Conservation (phyloP, 352 stramenopile species). For the Phytopythium vexans region DNA sequence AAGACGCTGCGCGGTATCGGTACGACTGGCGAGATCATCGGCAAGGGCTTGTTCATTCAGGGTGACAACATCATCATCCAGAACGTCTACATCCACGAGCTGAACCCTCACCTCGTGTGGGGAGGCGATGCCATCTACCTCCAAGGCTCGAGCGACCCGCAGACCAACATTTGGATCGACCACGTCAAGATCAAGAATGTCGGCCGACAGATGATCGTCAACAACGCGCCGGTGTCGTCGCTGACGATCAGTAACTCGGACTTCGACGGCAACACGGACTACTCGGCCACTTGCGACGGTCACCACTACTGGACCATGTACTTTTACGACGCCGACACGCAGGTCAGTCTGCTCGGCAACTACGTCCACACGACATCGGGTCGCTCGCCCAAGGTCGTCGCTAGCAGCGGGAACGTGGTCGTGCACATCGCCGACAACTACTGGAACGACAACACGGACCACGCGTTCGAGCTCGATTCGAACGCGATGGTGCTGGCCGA, state of each 20-base stretch:
- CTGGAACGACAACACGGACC: constrained; percentile 21
- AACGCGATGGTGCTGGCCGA: constrained; percentile 16
- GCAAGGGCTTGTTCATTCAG: constrained; percentile 30
- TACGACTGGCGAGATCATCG: constrained; percentile 27
- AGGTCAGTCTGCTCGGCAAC: constrained; percentile 35
- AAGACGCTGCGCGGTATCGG: constrained; percentile 36
- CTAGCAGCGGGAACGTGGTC: constrained; percentile 1
- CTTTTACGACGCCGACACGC: constrained; percentile 25
- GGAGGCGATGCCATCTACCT: constrained; percentile 20
- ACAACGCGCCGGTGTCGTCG: constrained; percentile 21
- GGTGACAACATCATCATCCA: constrained; percentile 45
- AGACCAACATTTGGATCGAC: constrained; percentile 42
- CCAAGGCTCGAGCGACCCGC: constrained; percentile 15
- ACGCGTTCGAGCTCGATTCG: constrained; percentile 14
- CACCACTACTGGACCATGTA: constrained; percentile 41
- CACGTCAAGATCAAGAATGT: constrained; percentile 29
- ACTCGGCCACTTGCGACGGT: constrained; percentile 32
- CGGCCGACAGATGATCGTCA: constrained; percentile 13
- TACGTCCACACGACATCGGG: constrained; percentile 23
- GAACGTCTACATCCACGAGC: constrained; percentile 10
- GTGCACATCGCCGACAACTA: constrained; percentile 25
- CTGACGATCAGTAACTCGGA: constrained; percentile 44
- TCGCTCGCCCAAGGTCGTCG: constrained; percentile 15
- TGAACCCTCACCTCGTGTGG: constrained; percentile 28
- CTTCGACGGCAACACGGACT: constrained; percentile 35